Evolutionary conservation across 306 rosid genomes (phyloP).

Genomic region (Dryas drummondii): DNA sequence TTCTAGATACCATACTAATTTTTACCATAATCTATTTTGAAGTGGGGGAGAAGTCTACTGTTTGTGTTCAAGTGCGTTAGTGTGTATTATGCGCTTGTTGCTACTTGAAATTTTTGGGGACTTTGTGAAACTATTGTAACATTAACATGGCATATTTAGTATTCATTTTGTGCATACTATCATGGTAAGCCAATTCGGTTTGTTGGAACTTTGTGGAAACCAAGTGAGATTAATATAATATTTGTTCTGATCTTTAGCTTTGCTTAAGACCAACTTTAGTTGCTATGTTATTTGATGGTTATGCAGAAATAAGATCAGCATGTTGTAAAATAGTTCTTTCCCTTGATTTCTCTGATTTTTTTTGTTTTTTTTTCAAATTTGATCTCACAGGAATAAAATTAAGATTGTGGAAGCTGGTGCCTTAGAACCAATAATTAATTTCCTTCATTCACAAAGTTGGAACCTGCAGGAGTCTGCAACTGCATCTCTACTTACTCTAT

Average conservation of each 20-base stretch:
- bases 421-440: slow-evolving; percentile 68
- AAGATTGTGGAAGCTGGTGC: slow-evolving; percentile 91
- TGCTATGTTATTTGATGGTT: too few relatives aligned
- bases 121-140: not conserved
- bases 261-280: not conserved
- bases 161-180: too few relatives aligned
- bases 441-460: slow-evolving; percentile 63
- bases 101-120: not conserved
- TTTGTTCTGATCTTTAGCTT: not conserved
- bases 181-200: too few relatives aligned
- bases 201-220: not conserved
- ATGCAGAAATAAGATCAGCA: too few relatives aligned
- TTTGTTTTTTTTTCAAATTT: not conserved
- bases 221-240: not conserved
- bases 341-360: not conserved
- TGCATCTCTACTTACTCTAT: slow-evolving; percentile 82
- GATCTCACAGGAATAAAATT: slow-evolving; percentile 75
- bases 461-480: slow-evolving; percentile 79
- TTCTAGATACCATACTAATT: not conserved
- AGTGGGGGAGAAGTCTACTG: not conserved
- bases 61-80: not conserved
- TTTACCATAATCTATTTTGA: not conserved
- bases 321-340: not conserved
- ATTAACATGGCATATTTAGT: not conserved
- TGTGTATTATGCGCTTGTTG: not conserved